Percentiles rank a stretch among this genome's conserved stretches.
Evolutionary conservation across 2,329 filamentous ascomycete species (phyloP).

Genomic region (Aspergillus fructus): DNA sequence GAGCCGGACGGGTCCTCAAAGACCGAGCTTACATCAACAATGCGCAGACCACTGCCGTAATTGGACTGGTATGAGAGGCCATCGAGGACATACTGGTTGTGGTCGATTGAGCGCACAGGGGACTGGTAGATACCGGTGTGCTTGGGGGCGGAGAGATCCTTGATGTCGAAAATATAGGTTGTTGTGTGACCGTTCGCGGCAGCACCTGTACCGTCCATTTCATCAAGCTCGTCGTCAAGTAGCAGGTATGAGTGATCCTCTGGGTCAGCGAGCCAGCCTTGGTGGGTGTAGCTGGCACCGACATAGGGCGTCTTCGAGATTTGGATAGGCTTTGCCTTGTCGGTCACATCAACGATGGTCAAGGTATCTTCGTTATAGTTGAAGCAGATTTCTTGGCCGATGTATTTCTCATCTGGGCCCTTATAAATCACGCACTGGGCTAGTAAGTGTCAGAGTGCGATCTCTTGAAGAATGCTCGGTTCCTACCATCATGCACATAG

Average conservation of each 20-base stretch:
- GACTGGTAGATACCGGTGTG: conserved; percentile 21
- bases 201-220: conserved; percentile 13
- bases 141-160: conserved; percentile 13
- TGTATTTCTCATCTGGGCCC: conserved; percentile 17
- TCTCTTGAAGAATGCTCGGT: no score
- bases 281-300: conserved; percentile 19
- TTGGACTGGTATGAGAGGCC: conserved; percentile 19
- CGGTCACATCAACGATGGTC: conserved; percentile 20
- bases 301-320: conserved; percentile 21
- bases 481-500: conserved; percentile 20
- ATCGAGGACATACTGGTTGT: conserved; percentile 22
- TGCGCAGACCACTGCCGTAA: conserved; percentile 20
- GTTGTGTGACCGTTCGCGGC: conserved; percentile 22
- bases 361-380: conserved; percentile 22
- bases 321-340: conserved; percentile 14
- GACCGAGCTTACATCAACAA: conserved; percentile 19
- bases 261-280: conserved; percentile 17
- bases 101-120: conserved; percentile 19
- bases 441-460: not conserved
- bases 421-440: conserved; percentile 21
- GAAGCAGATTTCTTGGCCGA: conserved; percentile 19
- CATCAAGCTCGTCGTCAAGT: conserved; percentile 20
- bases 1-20: conserved; percentile 14
- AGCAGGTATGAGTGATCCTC: conserved; percentile 18
- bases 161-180: conserved; percentile 22